Conservation (phyloP, 805 yeast genomes). For the Saturnispora quitensis region DNA sequence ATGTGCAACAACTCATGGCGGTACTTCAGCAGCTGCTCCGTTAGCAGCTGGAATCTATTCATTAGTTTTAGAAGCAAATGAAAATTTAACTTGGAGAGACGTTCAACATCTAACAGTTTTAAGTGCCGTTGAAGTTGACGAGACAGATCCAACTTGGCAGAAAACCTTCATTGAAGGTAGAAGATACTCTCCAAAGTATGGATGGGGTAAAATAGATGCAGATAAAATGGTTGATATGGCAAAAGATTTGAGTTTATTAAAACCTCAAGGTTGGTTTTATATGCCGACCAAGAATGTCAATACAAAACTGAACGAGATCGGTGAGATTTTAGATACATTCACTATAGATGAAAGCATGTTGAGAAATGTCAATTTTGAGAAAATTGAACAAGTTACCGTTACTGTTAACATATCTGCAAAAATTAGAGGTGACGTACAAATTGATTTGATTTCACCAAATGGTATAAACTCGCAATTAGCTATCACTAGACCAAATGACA, state of each 20-base stretch:
- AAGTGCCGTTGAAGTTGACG: constrained; percentile 60
- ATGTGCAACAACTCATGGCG: constrained; percentile 79
- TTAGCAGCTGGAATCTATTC: constrained; percentile 95
- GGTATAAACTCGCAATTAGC: constrained; percentile 73
- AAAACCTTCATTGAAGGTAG: constrained; percentile 51
- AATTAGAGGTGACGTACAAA: constrained; percentile 60
- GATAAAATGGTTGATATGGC: constrained; percentile 65
- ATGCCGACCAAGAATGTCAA: constrained; percentile 33
- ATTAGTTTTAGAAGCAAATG: constrained; percentile 72
- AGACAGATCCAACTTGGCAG: constrained; percentile 67
- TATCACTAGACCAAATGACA: constrained; percentile 52
- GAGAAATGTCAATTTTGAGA: constrained; percentile 48
- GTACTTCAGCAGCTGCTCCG: constrained; percentile 99
- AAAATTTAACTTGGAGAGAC: constrained; percentile 91
- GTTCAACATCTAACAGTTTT: constrained; percentile 75
- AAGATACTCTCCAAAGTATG: constrained; percentile 75
- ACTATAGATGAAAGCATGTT: constrained; percentile 42
- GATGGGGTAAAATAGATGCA: constrained; percentile 90
- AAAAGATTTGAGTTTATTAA: constrained; percentile 50
- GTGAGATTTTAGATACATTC: constrained; percentile 29
- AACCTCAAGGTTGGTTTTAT: constrained; percentile 82
- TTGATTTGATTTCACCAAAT: constrained; percentile 61
- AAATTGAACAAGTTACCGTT: constrained; percentile 80
- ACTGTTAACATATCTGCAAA: constrained; percentile 60
- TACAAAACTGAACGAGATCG: constrained; percentile 15